Percentiles rank a stretch among this genome's conserved stretches.
These are phyloP conservation scores for Neopestalotiopsis sp. DNA, from an alignment of 2,329 filamentous ascomycete genomes.

Conservation along the genomic window DNA sequence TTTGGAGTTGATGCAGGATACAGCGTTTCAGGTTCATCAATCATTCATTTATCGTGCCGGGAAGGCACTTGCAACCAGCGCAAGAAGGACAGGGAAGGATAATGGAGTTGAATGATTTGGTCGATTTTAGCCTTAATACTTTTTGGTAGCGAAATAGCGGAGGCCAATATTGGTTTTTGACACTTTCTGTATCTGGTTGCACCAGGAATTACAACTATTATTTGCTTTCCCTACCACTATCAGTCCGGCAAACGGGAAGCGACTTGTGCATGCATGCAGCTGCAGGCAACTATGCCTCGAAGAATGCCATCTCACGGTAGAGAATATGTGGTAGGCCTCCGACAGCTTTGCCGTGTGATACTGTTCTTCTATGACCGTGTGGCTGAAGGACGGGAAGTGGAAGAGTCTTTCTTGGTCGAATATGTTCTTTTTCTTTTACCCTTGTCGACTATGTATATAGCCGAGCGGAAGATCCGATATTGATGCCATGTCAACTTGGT, in stretches of 20 bases:
- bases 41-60: not conserved
- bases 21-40: constrained; percentile 1
- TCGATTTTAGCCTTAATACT: not conserved
- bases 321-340: not conserved
- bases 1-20: constrained; percentile 12
- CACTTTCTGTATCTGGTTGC: not conserved
- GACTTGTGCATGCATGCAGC: no score
- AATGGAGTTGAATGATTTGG: constrained; percentile 8
- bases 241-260: no score
- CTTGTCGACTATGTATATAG: no score
- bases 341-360: not conserved
- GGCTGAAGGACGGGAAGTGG: no score
- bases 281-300: no score
- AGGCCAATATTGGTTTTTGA: not conserved
- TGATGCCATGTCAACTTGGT: no score
- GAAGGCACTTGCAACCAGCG: constrained; percentile 2
- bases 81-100: not conserved
- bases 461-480: no score
- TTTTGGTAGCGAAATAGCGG: not conserved
- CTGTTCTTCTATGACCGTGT: not conserved
- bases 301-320: not conserved
- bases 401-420: no score
- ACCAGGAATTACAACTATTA: no score
- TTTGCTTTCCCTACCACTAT: no score
- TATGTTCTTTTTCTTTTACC: no score